Evolutionary conservation across 2,329 filamentous ascomycete genomes (phyloP).

Genomic region (Fusarium piperis): DNA sequence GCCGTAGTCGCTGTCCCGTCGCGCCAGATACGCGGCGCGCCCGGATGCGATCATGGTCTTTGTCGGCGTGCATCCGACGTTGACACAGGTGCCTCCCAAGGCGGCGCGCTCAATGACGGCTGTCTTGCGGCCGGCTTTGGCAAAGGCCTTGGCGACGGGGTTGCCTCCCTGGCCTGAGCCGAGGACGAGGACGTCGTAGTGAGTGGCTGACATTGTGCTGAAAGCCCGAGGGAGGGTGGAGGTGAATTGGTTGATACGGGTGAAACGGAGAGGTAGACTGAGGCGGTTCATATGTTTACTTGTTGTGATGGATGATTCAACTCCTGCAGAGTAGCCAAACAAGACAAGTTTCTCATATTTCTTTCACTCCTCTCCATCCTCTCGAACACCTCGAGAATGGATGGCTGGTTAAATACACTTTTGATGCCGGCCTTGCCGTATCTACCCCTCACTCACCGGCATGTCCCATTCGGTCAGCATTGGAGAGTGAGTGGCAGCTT

Average conservation of each 20-base stretch:
- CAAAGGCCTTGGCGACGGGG: constrained; percentile 59
- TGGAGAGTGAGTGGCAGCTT: constrained; percentile 1
- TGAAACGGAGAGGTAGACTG: not conserved
- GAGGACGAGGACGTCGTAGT: constrained; percentile 54
- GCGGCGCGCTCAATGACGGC: constrained; percentile 59
- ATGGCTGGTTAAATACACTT: constrained; percentile 17
- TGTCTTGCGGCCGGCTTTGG: constrained; percentile 54
- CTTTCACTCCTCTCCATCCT: not conserved
- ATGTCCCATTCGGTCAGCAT: constrained; percentile 5
- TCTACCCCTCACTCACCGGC: constrained; percentile 42
- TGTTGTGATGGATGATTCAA: not conserved
- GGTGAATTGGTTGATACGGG: not conserved
- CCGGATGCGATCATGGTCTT: constrained; percentile 67
- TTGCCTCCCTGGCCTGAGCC: constrained; percentile 64
- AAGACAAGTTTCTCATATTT: constrained; percentile 1
- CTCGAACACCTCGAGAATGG: not conserved
- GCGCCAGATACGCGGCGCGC: constrained; percentile 57
- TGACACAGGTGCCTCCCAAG: constrained; percentile 64
- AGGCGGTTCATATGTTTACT: constrained; percentile 20
- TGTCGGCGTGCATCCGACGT: constrained; percentile 66
- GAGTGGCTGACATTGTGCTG: constrained; percentile 26
- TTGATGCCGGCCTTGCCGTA: not conserved
- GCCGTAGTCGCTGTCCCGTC: constrained; percentile 57
- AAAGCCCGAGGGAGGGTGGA: not conserved
- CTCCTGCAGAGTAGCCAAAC: not conserved